Conservation (phyloP, 2,329 filamentous ascomycete genomes). For the Aspergillus felis region DNA sequence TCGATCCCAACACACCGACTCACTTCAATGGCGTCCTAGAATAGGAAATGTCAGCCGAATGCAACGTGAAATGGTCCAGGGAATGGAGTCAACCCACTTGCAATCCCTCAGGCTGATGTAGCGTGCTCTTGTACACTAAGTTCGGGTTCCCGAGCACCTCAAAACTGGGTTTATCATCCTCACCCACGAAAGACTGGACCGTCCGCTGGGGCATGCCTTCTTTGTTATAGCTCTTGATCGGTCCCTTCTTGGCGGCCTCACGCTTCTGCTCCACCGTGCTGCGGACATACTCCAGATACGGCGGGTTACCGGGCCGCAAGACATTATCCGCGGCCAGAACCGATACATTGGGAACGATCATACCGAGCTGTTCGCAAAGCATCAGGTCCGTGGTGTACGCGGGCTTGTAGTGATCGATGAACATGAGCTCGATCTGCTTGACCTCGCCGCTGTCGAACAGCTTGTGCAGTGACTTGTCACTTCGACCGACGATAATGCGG, state of each 20-base stretch:
- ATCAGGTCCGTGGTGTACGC: slow-evolving; percentile 72
- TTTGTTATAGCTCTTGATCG: slow-evolving; percentile 14
- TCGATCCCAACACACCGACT: slow-evolving; percentile 28
- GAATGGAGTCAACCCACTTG: slow-evolving; percentile 16
- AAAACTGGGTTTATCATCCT: slow-evolving; percentile 23
- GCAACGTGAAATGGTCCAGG: not conserved
- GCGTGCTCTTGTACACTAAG: slow-evolving; percentile 60
- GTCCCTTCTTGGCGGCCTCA: slow-evolving; percentile 31
- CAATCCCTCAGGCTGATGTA: slow-evolving; percentile 25
- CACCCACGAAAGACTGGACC: slow-evolving; percentile 21
- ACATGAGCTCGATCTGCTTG: slow-evolving; percentile 64
- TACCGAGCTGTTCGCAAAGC: slow-evolving; percentile 66
- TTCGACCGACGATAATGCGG: slow-evolving; percentile 65
- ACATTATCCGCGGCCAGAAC: slow-evolving; percentile 45
- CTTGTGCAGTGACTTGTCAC: slow-evolving; percentile 60
- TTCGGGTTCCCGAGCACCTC: slow-evolving; percentile 55
- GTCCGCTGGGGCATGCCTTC: slow-evolving; percentile 18
- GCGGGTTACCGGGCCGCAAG: slow-evolving; percentile 41
- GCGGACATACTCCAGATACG: slow-evolving; percentile 61
- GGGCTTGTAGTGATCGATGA: slow-evolving; percentile 78
- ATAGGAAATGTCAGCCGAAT: not conserved
- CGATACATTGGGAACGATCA: slow-evolving; percentile 56
- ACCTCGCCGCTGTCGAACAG: slow-evolving; percentile 54
- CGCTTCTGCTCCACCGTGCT: slow-evolving; percentile 61
- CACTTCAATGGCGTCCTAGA: slow-evolving; percentile 30